Evolutionary conservation across 768 basidiomycete genomes (phyloP), one percentile per base, ranked within the genome.

Genomic region (Pholiota molesta): DNA sequence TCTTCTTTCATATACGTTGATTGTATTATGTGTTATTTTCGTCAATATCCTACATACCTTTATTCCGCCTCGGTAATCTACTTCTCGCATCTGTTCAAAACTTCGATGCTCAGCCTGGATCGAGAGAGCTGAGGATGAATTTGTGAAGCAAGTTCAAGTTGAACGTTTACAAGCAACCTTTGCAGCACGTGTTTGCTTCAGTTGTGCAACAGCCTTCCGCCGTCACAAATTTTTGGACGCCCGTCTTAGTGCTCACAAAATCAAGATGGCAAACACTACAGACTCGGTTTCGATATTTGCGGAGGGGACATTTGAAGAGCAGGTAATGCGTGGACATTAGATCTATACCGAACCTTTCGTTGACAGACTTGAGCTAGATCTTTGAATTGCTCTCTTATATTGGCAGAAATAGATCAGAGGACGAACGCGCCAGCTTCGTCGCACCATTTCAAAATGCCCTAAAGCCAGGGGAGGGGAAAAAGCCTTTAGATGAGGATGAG

Each of bases 261-360:
- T 71, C 72, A 78, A 78, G 69, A 92, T 93, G 90, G 76, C 86
- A 60, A 74, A 72, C 65, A 44, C 65, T 65, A 80, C 89, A 67
- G 92, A 94, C 77, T 90, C 91, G 42, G 81, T 94, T 60, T 87
- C 92, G 62, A 86, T 94, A 66, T 94, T 93, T 71, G 87, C 90
- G 19, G 93, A 95, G 76, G 93, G 93, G 55, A 94, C 92, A 1
- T 94, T 91, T 68, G 88, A 90, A 72, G 93, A 95, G 74, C 91
- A 94, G 86, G 92, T 91, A 72, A 66, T 68, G 33, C 37, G 33
- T 26, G 52, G 54, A 23, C 37, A 39, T 45, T 28, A 40, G 28
- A 28, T 42, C 45, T 57, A 5, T 40, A 16, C 35, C 28, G 42
- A 4, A 49, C 8, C 14, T 8, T 49, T 52, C 44, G 21, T 66